Evolutionary conservation across 176 grass and related monocot species (phyloP), one percentile per base, ranked within the genome.

Genomic region (Ananas comosus): DNA sequence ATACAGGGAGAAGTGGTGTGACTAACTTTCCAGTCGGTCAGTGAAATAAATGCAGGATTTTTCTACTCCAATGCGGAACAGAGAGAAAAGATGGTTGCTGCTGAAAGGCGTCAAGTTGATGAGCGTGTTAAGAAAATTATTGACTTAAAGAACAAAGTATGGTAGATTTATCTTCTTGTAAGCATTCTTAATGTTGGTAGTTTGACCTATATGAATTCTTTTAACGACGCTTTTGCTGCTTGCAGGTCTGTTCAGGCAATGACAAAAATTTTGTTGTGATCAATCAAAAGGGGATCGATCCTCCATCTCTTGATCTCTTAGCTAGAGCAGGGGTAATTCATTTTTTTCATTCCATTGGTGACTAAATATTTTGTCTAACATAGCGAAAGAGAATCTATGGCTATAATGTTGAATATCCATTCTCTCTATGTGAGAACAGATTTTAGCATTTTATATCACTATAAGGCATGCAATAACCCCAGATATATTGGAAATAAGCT

Each of bases 41-140:
- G 89, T 86, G 94, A 99, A 88, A 88, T 99, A 83, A 99, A 99
- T 93, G 94, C 89, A 80, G 94, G 89, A 21, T 99, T 99, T 71
- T 93, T 99, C 80, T 97, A 99, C 84, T 99, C 89, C 9, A 97
- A 79, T 27, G 87, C 89, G 9, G 94, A 99, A 67, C 94, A 99
- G 81, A 93, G 94, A 74, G 94, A 99, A 75, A 92, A 93, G 75
- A 99, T 99, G 94, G 84, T 99, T 78, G 58, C 82, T 85, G 94
- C 84, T 70, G 89, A 99, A 76, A 85, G 94, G 27, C 89, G 80
- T n/a, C 86, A 90, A 88, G 94, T 99, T 73, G 94, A 99, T 82
- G 88, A 99, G 63, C 93, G 93, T 61, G 89, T 97, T 22, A 85
- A 76, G 71, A 92, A 85, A 85, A 90, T 97, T 57, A 90, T 99